Percentiles rank a stretch among this genome's conserved stretches.
Conservation (phyloP, 306 rosid species). For the Abrus pulchellus region DNA sequence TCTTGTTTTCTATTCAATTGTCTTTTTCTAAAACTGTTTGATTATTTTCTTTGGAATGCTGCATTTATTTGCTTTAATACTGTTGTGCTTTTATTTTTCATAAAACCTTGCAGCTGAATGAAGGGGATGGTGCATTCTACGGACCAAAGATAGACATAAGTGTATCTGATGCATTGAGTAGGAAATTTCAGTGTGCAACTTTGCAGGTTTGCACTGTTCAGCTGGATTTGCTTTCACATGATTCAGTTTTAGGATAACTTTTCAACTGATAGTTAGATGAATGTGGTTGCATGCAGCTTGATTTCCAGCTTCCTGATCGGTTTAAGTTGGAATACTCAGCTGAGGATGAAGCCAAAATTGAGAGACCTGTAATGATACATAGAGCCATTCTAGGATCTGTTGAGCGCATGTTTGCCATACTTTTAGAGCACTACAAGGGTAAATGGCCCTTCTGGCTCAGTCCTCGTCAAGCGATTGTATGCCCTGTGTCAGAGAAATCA, state of each 20-base stretch:
- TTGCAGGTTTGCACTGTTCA: slow-evolving; percentile 70
- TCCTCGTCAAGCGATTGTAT: slow-evolving; percentile 95
- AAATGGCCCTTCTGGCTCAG: slow-evolving; percentile 99
- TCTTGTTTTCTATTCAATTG: slow-evolving; percentile 14
- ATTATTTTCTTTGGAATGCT: slow-evolving; percentile 27
- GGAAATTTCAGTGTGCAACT: slow-evolving; percentile 96
- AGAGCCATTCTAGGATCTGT: slow-evolving; percentile 94
- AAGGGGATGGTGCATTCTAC: slow-evolving; percentile 96
- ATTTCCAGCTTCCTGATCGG: slow-evolving; percentile 93
- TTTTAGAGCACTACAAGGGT: slow-evolving; percentile 95
- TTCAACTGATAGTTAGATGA: slow-evolving; percentile 36
- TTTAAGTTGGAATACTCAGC: slow-evolving; percentile 90
- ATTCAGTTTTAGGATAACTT: slow-evolving; percentile 23
- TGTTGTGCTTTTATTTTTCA: slow-evolving; percentile 44
- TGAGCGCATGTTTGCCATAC: slow-evolving; percentile 93
- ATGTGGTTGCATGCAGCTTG: slow-evolving; percentile 80
- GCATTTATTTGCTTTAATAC: slow-evolving; percentile 28
- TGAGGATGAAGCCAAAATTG: slow-evolving; percentile 95
- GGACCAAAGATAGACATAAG: slow-evolving; percentile 97
- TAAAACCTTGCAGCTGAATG: slow-evolving; percentile 69
- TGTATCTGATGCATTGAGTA: slow-evolving; percentile 88
- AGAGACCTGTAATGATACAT: slow-evolving; percentile 94
- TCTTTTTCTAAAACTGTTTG: slow-evolving; percentile 23
- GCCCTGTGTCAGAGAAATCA: slow-evolving; percentile 93
- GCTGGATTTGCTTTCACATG: slow-evolving; percentile 24